These are phyloP conservation scores for Colletotrichum tamarilloi DNA, from an alignment of 2,329 filamentous ascomycete species.

Conservation along the genomic window DNA sequence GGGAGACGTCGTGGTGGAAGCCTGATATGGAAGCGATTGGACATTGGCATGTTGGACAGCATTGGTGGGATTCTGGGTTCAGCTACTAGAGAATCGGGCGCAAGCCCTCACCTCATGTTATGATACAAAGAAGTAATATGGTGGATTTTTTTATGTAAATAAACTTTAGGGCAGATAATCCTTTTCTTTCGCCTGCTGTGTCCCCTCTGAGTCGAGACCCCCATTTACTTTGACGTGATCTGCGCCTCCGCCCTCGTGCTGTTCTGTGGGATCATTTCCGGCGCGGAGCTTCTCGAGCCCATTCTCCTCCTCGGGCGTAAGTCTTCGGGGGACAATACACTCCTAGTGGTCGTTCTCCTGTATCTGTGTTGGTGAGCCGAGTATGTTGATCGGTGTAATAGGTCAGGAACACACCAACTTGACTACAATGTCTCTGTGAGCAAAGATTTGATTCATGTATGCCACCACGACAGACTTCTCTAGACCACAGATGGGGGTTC, in stretches of 20 bases:
- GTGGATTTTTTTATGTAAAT: background rate
- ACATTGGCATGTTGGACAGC: conserved; percentile 66
- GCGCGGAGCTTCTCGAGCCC: background rate
- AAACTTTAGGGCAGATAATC: background rate
- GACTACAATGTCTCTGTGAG: background rate
- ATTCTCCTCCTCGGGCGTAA: background rate
- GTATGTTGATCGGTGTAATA: background rate
- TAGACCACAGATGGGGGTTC: background rate
- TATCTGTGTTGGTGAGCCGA: background rate
- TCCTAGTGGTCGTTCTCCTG: conserved; percentile 2
- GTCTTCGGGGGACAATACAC: background rate
- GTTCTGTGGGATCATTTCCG: background rate
- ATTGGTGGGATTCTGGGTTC: conserved; percentile 69
- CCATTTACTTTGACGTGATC: background rate
- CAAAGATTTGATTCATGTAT: background rate
- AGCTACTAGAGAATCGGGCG: conserved; percentile 42
- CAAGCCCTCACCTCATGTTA: background rate
- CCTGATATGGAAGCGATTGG: conserved; percentile 68
- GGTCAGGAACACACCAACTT: background rate
- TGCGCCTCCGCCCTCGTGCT: background rate
- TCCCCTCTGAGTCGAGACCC: background rate
- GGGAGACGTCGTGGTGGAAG: conserved; percentile 74
- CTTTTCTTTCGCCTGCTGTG: background rate
- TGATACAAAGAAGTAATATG: conserved; percentile 3
- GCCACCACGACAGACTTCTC: background rate